phyloP scores from a whole-genome alignment of 2,329 filamentous ascomycete genomes.

The Cladobotryum protrusum region DNA sequence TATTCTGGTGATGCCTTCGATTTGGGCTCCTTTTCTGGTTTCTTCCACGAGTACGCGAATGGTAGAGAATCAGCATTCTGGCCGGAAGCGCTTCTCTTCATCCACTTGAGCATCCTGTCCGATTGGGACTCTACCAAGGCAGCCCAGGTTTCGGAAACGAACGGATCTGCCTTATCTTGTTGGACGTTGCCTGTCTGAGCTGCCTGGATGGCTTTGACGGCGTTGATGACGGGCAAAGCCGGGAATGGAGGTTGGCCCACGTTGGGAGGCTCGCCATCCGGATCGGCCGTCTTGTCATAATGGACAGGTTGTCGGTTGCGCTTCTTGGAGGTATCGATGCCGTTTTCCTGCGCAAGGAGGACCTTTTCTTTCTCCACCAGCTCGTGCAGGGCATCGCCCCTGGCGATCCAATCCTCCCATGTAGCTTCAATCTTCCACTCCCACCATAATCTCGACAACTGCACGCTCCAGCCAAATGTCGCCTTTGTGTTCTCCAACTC shows the following conservation, averaged over 20 bases:
- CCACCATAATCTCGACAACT: slow-evolving; percentile 27
- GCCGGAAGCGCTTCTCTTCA: neutral
- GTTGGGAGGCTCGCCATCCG: slow-evolving; percentile 9
- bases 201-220: slow-evolving; percentile 1
- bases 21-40: neutral
- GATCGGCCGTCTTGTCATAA: neutral
- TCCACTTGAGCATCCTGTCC: slow-evolving; percentile 9
- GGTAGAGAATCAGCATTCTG: neutral
- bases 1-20: neutral
- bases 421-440: slow-evolving; percentile 25
- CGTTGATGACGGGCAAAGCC: slow-evolving; percentile 1
- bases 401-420: slow-evolving; percentile 34
- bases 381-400: slow-evolving; percentile 33
- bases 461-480: slow-evolving; percentile 26
- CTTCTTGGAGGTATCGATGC: neutral
- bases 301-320: neutral
- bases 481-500: neutral
- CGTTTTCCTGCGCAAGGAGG: slow-evolving; percentile 20
- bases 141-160: slow-evolving; percentile 13
- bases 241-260: slow-evolving; percentile 1
- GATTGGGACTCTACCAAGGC: slow-evolving; percentile 9
- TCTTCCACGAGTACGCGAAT: neutral
- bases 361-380: slow-evolving; percentile 35
- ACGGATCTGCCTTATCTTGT: slow-evolving; percentile 12
- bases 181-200: neutral